Evolutionary conservation across 495 filamentous ascomycete genomes (phyloP), one percentile per base, ranked within the genome.

Genomic region (Polyplosphaeria fusca): DNA sequence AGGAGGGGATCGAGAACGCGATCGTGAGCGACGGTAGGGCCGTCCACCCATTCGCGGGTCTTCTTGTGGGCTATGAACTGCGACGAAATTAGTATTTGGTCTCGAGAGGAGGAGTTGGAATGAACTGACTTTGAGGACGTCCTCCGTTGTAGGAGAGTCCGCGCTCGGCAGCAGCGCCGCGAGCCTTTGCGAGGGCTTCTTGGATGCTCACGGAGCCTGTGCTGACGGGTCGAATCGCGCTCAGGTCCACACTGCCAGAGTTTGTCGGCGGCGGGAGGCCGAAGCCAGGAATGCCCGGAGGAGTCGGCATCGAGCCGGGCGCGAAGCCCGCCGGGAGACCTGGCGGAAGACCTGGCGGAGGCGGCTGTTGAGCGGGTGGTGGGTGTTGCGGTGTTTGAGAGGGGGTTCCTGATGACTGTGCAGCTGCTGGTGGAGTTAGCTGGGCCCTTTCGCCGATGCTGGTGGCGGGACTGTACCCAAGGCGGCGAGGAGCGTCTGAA

Each of bases 111-210:
- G 43, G 16, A 39, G 23, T 22, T n/a, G n/a, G n/a, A n/a, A n/a
- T 46, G 50, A 16, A 22, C n/a, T 49, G 46, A 39, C 58, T 50
- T 11, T 5, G 9, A 5, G 51, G 44, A 14, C 51, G 64, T 40
- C 67, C 71, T 23, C 59, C 55, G 42, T 71, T 68, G 28, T 74
- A 72, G 1, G 66, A 57, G 13, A 88, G 69, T 40, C 87, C 86
- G 64, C 84, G 83, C 62, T 91, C 83, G 22, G 83, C 79, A 19
- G 88, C 86, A 67, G 82, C 83, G 11, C 82, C 82, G 57, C 83
- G 84, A 3, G 85, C 87, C 60, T 84, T 84, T 3, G 85, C 84
- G 52, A 91, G 79, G 5, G 88, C 86, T 65, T 90, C 87, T 27
- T 79, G 76, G 35, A 91, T 74, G 52, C 80, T 87, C 20, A 91